Conservation (phyloP, 768 basidiomycete genomes). For the Leucosporidium yakuticum region DNA sequence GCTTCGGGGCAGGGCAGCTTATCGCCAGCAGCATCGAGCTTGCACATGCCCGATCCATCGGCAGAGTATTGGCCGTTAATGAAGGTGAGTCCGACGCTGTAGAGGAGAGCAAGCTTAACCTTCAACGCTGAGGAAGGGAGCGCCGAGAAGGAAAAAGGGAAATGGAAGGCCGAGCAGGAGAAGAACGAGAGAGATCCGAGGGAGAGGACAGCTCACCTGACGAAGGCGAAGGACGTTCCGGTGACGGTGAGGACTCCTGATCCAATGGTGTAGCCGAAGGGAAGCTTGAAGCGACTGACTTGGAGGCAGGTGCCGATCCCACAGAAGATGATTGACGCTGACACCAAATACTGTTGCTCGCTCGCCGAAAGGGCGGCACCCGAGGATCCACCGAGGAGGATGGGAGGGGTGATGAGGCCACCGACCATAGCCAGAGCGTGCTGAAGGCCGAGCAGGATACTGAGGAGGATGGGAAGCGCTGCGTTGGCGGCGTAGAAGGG, state of each 20-base stretch:
- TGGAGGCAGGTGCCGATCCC: conserved; percentile 57
- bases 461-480: conserved; percentile 45
- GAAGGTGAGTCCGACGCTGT: conserved; percentile 1
- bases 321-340: conserved; percentile 72
- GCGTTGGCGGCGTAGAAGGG: conserved; percentile 12
- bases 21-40: conserved; percentile 29
- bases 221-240: conserved; percentile 44
- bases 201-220: neutral
- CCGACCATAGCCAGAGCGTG: conserved; percentile 31
- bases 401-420: conserved; percentile 79
- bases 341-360: conserved; percentile 70
- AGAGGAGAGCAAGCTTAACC: conserved; percentile 2
- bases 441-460: conserved; percentile 59
- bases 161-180: no score
- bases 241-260: conserved; percentile 73
- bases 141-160: no score
- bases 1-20: conserved; percentile 36
- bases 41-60: conserved; percentile 31
- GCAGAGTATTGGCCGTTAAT: conserved; percentile 17
- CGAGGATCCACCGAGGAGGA: conserved; percentile 52
- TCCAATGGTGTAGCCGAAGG: conserved; percentile 48
- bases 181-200: no score
- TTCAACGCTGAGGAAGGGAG: no score
- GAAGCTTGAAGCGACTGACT: conserved; percentile 50
- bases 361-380: conserved; percentile 47